Evolutionary conservation across 1,139 yeast genomes (phyloP).

Genomic region (Candida albicans): DNA sequence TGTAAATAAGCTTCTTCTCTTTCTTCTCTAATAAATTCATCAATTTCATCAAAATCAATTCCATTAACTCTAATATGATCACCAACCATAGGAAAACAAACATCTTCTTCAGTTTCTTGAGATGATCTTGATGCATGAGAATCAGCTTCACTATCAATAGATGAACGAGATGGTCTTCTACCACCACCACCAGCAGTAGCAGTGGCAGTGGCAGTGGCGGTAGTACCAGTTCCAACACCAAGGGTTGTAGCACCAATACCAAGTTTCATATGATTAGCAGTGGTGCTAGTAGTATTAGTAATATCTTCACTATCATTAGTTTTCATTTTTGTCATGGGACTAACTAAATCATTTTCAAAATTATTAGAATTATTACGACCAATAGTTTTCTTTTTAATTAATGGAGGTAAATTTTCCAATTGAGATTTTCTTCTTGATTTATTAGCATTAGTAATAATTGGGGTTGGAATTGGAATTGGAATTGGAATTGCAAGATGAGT

Average conservation of each 20-base stretch:
- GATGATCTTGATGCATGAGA: slow-evolving; percentile 73
- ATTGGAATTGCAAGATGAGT: slow-evolving; percentile 2
- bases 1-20: slow-evolving; percentile 31
- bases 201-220: not conserved
- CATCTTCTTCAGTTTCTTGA: slow-evolving; percentile 94
- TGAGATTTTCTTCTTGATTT: slow-evolving; percentile 25
- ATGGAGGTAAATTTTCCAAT: slow-evolving; percentile 20
- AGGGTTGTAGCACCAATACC: no score
- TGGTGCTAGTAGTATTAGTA: not conserved
- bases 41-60: slow-evolving; percentile 77
- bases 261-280: not conserved
- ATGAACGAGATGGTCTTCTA: slow-evolving; percentile 38
- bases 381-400: slow-evolving; percentile 8
- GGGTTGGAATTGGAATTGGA: slow-evolving; percentile 7
- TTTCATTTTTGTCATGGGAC: slow-evolving; percentile 32
- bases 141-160: slow-evolving; percentile 62
- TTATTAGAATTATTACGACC: slow-evolving; percentile 18
- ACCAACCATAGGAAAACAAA: slow-evolving; percentile 90
- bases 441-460: slow-evolving; percentile 7
- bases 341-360: slow-evolving; percentile 30
- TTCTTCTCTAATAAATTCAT: slow-evolving; percentile 65
- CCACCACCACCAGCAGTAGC: slow-evolving; percentile 3
- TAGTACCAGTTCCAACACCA: not conserved
- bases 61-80: slow-evolving; percentile 70
- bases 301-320: slow-evolving; percentile 34